A percentile compares a stretch with the other conserved stretches of the same genome.
Evolutionary conservation across 495 filamentous ascomycete genomes (phyloP).

Genomic region (Penicillium angulare): DNA sequence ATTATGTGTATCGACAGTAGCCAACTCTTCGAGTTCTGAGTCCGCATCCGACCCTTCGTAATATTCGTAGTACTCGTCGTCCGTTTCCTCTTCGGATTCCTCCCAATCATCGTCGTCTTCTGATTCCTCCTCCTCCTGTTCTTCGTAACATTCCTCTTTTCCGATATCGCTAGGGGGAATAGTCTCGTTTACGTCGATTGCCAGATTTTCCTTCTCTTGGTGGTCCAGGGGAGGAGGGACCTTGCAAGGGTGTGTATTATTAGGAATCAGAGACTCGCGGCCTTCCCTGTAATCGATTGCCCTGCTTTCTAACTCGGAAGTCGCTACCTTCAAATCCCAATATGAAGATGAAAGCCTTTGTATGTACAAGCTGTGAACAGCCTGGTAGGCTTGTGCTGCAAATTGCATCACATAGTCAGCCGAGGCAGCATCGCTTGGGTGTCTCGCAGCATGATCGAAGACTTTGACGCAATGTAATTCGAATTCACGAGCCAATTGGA

Average conservation of each 20-base stretch:
- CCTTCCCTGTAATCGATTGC: neutral
- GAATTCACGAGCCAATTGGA: constrained; percentile 10
- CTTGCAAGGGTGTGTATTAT: neutral
- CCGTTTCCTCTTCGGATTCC: constrained; percentile 10
- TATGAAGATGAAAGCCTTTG: constrained; percentile 5
- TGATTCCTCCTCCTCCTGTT: constrained; percentile 11
- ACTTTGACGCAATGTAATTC: constrained; percentile 16
- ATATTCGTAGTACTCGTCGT: constrained; percentile 20
- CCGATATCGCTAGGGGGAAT: neutral
- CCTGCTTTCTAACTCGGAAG: constrained; percentile 5
- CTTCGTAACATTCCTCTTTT: constrained; percentile 2
- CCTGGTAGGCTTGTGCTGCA: constrained; percentile 14
- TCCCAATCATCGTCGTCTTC: constrained; percentile 11
- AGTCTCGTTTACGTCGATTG: too few relatives aligned
- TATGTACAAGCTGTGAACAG: constrained; percentile 13
- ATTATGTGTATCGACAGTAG: neutral
- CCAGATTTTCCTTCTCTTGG: neutral
- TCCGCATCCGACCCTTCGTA: constrained; percentile 9
- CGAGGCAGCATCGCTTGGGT: constrained; percentile 4
- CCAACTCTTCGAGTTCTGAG: neutral
- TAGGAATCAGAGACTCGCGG: neutral
- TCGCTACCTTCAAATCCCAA: constrained; percentile 4
- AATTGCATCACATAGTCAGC: constrained; percentile 15
- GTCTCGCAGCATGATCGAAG: constrained; percentile 5
- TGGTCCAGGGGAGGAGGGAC: neutral